Conservation (phyloP, 306 rosid genomes). For the Elaeagnus macrophylla region DNA sequence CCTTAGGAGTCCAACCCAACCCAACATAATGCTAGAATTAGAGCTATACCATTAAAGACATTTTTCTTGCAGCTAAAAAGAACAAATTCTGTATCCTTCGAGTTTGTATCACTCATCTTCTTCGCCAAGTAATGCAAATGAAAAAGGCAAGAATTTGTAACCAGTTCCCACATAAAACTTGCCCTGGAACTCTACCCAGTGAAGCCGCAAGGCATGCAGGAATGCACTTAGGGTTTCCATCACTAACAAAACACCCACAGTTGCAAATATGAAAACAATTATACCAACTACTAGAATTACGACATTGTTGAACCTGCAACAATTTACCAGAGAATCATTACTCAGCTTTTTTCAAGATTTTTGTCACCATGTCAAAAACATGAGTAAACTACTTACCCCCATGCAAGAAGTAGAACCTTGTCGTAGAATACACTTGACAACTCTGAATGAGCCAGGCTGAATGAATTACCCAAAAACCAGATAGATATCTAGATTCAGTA, state of each 20-base stretch:
- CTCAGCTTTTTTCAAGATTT: no score
- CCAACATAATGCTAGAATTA: neutral
- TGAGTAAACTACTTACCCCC: constrained; percentile 24
- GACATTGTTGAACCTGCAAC: constrained; percentile 52
- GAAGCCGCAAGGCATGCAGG: constrained; percentile 82
- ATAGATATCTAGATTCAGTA: constrained; percentile 9
- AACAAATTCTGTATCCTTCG: neutral
- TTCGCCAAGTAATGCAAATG: constrained; percentile 36
- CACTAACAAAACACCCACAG: constrained; percentile 64
- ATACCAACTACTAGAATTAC: constrained; percentile 47
- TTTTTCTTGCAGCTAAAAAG: neutral
- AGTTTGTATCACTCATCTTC: constrained; percentile 39
- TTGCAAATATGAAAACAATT: constrained; percentile 50
- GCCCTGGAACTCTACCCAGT: constrained; percentile 80
- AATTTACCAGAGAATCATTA: neutral
- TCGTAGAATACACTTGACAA: constrained; percentile 72
- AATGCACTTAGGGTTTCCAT: constrained; percentile 87
- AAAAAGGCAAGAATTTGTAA: constrained; percentile 63
- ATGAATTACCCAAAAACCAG: constrained; percentile 10
- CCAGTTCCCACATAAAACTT: constrained; percentile 77
- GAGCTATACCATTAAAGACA: neutral
- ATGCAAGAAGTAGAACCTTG: constrained; percentile 53
- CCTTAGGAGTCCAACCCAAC: neutral
- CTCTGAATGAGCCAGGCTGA: constrained; percentile 80
- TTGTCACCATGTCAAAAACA: no score